Base-by-base conservation (phyloP, 768 basidiomycete species). In the Tubosaeta sp. region DNA sequence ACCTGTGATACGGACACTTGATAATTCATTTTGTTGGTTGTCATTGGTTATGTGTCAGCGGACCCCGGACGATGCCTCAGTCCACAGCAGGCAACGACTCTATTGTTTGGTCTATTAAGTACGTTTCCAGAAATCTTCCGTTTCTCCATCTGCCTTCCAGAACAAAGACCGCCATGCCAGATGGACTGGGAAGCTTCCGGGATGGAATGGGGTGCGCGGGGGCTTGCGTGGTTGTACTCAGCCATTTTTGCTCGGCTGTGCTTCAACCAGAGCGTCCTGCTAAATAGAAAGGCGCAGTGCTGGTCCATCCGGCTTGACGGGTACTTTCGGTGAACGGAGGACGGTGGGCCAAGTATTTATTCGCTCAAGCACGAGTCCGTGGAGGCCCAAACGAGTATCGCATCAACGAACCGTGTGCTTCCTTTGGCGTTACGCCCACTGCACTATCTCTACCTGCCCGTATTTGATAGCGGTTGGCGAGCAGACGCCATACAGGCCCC, bases 211-310 rank as follows among this genome's bases (percentile, higher is more conserved):
- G 62, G 63, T 65, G 58, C 12, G 42, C 60, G 55, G 63, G 61
- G 60, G 48, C 30, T 44, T 19, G 50, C 25, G 59, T 21, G 13
- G 25, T 22, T 19, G 25, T 27, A 25, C 30, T 24, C 44, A 40
- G 25, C 40, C 32, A 31, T 52, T 53, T 47, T 53, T n/a, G 41
- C 54, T 53, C 21, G 47, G 63, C 63, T 64, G 63, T 55, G 50
- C 49, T 29, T 45, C 44, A 3, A 40, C 25, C 25, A 19, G 18
- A 44, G 22, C 29, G 29, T 12, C 18, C 18, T 27, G 25, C 39
- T 40, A 16, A 12, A 1, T 8, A 29, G n/a, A 39, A 24, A 8
- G 22, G 34, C 48, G 18, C 51, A 44, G 29, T 49, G 21, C 42
- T 46, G 13, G 22, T 29, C 16, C 18, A 22, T 43, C 54, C 57